A percentile compares a stretch with the other conserved stretches of the same genome.
phyloP scores from a whole-genome alignment of 805 yeast genomes.

The Candida nonsorbophila region DNA sequence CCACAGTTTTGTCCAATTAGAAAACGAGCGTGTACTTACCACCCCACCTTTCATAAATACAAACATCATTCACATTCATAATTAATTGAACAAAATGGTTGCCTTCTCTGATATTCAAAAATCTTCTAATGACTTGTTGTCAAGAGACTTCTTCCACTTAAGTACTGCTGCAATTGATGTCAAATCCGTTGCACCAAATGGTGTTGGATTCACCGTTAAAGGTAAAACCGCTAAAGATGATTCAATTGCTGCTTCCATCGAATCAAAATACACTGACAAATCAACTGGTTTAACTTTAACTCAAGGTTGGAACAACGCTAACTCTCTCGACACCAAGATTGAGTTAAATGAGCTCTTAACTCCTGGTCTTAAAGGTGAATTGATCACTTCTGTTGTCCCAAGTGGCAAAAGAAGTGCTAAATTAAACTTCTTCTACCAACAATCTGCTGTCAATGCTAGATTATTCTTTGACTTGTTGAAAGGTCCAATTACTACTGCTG shows the following conservation, averaged over 20 bases:
- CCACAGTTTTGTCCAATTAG: no score
- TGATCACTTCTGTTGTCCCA: slow-evolving; percentile 84
- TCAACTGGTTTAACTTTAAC: slow-evolving; percentile 87
- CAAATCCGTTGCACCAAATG: slow-evolving; percentile 92
- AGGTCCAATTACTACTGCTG: slow-evolving; percentile 95
- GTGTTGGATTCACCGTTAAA: slow-evolving; percentile 90
- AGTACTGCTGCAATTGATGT: slow-evolving; percentile 84
- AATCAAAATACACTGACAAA: slow-evolving; percentile 90
- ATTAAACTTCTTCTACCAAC: slow-evolving; percentile 84
- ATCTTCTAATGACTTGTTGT: slow-evolving; percentile 83
- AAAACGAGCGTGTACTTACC: no score
- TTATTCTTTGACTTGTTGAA: slow-evolving; percentile 91
- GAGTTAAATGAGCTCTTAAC: slow-evolving; percentile 89
- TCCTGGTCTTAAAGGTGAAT: slow-evolving; percentile 91
- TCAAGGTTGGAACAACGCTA: slow-evolving; percentile 97
- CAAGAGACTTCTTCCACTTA: slow-evolving; percentile 89
- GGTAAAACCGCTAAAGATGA: slow-evolving; percentile 82
- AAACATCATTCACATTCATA: neutral
- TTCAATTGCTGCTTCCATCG: slow-evolving; percentile 81
- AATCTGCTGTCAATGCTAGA: slow-evolving; percentile 90
- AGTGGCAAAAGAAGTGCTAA: slow-evolving; percentile 80
- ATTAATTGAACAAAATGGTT: slow-evolving; percentile 46
- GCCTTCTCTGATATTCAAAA: slow-evolving; percentile 92
- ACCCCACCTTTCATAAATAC: neutral
- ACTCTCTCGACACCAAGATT: slow-evolving; percentile 85